A percentile compares a stretch with the other conserved stretches of the same genome.
Conservation (phyloP, 129 eudicot species). For the Apium graveolens region DNA sequence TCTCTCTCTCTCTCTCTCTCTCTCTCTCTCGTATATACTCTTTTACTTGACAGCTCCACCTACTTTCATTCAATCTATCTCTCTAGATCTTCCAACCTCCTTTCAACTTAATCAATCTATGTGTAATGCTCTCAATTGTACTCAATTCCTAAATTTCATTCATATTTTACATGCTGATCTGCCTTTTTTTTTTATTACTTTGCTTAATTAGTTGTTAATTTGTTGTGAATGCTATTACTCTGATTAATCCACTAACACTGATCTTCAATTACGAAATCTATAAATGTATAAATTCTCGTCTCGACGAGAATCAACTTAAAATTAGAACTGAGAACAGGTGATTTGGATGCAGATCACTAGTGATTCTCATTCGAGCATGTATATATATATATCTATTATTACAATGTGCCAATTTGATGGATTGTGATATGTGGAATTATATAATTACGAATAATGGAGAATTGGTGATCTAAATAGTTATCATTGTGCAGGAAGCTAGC, state of each 20-base stretch:
- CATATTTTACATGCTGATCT: conserved; percentile 2
- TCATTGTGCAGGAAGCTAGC: conserved; percentile 39
- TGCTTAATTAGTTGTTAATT: background rate
- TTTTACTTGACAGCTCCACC: conserved; percentile 2
- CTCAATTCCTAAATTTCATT: background rate
- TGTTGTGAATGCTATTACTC: background rate
- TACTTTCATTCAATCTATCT: background rate
- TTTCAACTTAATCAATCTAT: background rate
- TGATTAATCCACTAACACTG: background rate
- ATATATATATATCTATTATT: background rate
- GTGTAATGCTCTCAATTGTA: conserved; percentile 1
- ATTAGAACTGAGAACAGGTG: background rate
- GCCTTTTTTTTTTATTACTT: background rate
- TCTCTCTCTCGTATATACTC: conserved; percentile 23
- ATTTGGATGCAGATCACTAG: background rate
- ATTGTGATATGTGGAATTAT: conserved; percentile 3
- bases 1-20: conserved; percentile 35
- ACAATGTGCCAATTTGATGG: background rate
- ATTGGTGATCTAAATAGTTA: background rate
- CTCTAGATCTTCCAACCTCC: background rate
- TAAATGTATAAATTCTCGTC: background rate
- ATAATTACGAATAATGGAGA: background rate
- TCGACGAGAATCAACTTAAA: background rate
- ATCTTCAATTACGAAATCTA: background rate
- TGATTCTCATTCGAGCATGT: background rate